Base-by-base conservation (phyloP, 148 eudicot genomes). In the Silene uniflora region DNA sequence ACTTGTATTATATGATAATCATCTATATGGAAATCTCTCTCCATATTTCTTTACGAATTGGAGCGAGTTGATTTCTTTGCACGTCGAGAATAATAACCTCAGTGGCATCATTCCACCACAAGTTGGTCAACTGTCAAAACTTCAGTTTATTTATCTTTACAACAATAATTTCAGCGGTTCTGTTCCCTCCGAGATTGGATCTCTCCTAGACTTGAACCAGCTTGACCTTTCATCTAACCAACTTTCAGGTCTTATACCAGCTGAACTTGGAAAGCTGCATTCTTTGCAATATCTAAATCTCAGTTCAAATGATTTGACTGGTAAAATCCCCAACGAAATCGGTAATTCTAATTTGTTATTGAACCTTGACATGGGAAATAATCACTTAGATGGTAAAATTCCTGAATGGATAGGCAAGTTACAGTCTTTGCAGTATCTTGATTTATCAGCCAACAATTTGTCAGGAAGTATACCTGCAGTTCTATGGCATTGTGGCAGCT, bases 381-480 rank as follows among this genome's bases (percentile, higher is more conserved):
- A 94, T 77, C 82, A 70, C 64, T 77, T 94, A 62, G 62, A 39
- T n/a, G 98, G 98, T n/a, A 74, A 74, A 21, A 83, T 93, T 69
- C 95, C 95, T 49, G 66, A 55, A 65, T 79, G 80, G 71, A 56
- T 94, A 4, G 91, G 95, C 22, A 75, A 75, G 67, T 72, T 94
- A 76, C 76, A 82, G 22, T 68, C 52, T n/a, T 85, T 94, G 54
- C 83, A 82, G 49, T 18, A 19, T 67, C 91, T 94, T 74, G 98
- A 94, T 80, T 75, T 94, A 47, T 89, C 96, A 9, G 75, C 75
- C 79, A 94, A 94, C 79, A 67, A 81, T 7, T 69, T 94, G 65
- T 79, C 72, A 7, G 92, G 96, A 25, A 75, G 54, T 71, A 83
- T 94, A 55, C 96, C 97, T 0, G 66, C 6, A 72, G 79, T 77